A percentile compares a stretch with the other conserved stretches of the same genome.
Conservation (phyloP, 2,329 filamentous ascomycete species). For the Paecilomyces sp. region DNA sequence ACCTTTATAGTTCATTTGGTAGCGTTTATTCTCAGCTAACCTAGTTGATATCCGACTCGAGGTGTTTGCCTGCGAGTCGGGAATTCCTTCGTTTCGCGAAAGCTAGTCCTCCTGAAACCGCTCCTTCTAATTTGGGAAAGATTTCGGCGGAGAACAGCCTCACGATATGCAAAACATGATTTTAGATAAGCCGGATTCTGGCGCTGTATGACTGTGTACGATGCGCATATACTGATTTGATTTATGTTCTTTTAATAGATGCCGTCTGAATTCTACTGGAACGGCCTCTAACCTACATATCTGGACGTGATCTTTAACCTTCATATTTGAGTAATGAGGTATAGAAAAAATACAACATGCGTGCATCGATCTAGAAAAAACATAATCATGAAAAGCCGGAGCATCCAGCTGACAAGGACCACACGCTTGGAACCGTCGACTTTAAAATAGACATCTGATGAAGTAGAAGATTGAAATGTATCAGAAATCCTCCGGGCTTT, state of each 20-base stretch:
- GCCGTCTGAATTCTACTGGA: too few species aligned
- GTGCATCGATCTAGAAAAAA: not conserved
- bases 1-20: not conserved
- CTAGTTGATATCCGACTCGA: not conserved
- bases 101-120: too few species aligned
- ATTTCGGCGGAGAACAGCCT: too few species aligned
- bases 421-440: not conserved
- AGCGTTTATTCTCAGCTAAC: not conserved
- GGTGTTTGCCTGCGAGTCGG: too few species aligned
- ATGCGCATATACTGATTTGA: too few species aligned
- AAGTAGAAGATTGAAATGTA: not conserved
- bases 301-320: not conserved
- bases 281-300: too few species aligned
- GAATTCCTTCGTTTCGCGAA: too few species aligned
- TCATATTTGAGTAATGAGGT: not conserved
- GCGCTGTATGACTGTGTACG: too few species aligned
- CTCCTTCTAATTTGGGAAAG: too few species aligned
- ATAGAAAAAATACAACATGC: not conserved
- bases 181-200: too few species aligned
- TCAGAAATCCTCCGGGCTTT: conserved; percentile 37
- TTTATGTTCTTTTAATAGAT: too few species aligned
- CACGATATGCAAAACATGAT: too few species aligned
- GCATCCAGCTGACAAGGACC: not conserved
- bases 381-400: not conserved
- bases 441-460: not conserved